Base-by-base conservation (phyloP, 768 basidiomycete species). In the Amanita pseudoporphyria region DNA sequence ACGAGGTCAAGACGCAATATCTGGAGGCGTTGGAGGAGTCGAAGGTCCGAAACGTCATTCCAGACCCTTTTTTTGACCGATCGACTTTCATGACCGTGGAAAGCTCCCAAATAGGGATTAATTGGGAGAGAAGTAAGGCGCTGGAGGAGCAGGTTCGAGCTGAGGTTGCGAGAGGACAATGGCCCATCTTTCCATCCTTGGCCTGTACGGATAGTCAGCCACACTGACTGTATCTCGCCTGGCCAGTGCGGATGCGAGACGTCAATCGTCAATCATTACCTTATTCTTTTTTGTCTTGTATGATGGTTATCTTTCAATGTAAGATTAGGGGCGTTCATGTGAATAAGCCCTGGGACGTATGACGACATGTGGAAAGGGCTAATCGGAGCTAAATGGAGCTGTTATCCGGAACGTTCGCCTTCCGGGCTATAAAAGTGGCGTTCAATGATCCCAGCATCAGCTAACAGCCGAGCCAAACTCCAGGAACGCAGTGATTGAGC, bases 51-150 rank as follows among this genome's bases (percentile, higher is more conserved):
- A 38, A 45, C 35, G 16, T 33, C 2, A 33, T 35, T 21, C 30
- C 38, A 3, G 41, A 50, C 22, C 40, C 49, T 9, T 18, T 22
- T 31, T 49, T 49, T 31, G 39, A 31, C 12, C 37, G 30, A 3
- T 41, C 47, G 3, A 18, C 40, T 16, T 50, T 50, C 13, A 32
- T 22, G 31, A 10, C 40, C 2, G 49, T 50, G 32, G 49, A 50
- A 5, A 32, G 41, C 18, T 43, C 49, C 10, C 49, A 50, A 31
- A 33, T 59, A n/a, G 58, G 67, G 46, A 54, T 71, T 59, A 62
- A 71, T 49, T 68, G 65, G 67, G 57, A 69, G 45, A 58, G 68
- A 26, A 71, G 65, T 37, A 56, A 60, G 49, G 45, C 58, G 52
- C 52, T 72, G 33, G 62, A 56, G 21, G 64, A 67, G 26, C 58